Conservation (phyloP, 345 rosid species). For the Anacardium occidentale region DNA sequence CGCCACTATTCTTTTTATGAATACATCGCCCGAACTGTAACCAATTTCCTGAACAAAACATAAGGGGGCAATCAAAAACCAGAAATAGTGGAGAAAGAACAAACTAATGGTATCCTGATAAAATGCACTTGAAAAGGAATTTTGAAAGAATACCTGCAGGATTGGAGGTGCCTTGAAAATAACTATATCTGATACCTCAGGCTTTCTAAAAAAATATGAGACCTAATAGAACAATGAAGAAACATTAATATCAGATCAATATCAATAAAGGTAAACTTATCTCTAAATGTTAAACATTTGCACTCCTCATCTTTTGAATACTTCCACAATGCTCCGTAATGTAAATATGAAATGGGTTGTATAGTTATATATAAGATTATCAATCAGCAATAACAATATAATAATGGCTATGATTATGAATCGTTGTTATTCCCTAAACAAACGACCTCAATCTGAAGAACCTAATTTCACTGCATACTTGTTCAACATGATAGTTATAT, state of each 20-base stretch:
- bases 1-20: constrained; percentile 91
- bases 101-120: background rate
- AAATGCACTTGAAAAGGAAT: background rate
- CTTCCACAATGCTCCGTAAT: too few species aligned
- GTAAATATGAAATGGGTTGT: too few species aligned
- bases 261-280: background rate
- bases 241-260: constrained; percentile 1
- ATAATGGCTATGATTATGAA: too few species aligned
- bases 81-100: background rate
- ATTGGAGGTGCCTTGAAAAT: constrained; percentile 85
- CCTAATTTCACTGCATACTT: background rate
- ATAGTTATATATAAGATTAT: too few species aligned
- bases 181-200: constrained; percentile 81
- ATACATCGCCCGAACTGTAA: constrained; percentile 59
- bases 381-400: too few species aligned
- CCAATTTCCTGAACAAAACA: constrained; percentile 58
- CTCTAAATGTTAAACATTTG: background rate
- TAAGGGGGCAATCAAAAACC: constrained; percentile 15
- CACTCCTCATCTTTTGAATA: too few species aligned
- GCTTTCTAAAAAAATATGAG: constrained; percentile 74
- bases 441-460: background rate
- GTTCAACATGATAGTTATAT: background rate
- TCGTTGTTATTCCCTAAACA: too few species aligned
- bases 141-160: constrained; percentile 45
- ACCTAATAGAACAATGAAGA: constrained; percentile 44